Conservation (phyloP, 2,329 filamentous ascomycete genomes). For the Metarhizium robertsii region DNA sequence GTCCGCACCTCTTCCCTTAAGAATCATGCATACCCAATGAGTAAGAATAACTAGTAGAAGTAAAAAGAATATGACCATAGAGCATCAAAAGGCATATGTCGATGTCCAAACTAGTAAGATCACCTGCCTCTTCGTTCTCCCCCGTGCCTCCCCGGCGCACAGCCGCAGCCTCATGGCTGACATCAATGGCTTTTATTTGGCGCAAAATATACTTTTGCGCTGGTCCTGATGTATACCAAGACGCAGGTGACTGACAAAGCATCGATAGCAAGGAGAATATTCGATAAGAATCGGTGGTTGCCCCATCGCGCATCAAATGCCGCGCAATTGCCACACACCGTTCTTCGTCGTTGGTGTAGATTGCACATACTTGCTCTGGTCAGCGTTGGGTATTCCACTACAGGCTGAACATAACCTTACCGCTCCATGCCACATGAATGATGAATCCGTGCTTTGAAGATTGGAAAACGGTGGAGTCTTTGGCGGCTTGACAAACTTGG, state of each 20-base stretch:
- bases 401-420: constrained; percentile 30
- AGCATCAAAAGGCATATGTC: constrained; percentile 78
- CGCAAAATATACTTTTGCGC: constrained; percentile 87
- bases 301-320: constrained; percentile 75
- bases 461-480: constrained; percentile 75
- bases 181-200: constrained; percentile 85
- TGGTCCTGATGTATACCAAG: constrained; percentile 71
- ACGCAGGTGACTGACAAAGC: constrained; percentile 61
- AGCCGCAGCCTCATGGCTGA: constrained; percentile 35
- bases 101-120: constrained; percentile 29
- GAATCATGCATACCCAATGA: constrained; percentile 51
- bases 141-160: constrained; percentile 15
- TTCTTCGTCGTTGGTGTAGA: constrained; percentile 72
- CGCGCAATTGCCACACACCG: constrained; percentile 64
- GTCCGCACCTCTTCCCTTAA: not conserved
- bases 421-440: constrained; percentile 70
- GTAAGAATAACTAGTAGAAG: constrained; percentile 72
- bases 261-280: constrained; percentile 73
- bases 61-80: constrained; percentile 84
- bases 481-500: constrained; percentile 66
- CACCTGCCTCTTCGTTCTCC: not conserved
- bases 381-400: not conserved
- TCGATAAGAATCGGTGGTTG: constrained; percentile 75
- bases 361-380: constrained; percentile 56
- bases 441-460: constrained; percentile 59